Percentiles rank a stretch among this genome's conserved stretches.
These are phyloP conservation scores for Zygosaccharomyces kombuchaensis DNA, from an alignment of 805 yeast genomes.

Conservation along the genomic window DNA sequence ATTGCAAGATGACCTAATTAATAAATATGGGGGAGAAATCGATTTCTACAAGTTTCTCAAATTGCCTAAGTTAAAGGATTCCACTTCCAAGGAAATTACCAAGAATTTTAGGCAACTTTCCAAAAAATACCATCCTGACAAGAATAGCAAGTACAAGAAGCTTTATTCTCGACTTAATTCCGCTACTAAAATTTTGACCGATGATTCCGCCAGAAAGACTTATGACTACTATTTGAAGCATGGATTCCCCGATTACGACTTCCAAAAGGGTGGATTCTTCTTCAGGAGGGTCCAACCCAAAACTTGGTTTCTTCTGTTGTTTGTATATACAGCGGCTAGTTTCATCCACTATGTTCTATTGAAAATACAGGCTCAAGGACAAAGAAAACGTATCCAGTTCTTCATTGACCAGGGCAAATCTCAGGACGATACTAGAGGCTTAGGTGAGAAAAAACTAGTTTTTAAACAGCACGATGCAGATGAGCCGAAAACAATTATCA, in stretches of 20 bases:
- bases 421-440: slow-evolving; percentile 54
- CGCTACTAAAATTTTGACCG: slow-evolving; percentile 68
- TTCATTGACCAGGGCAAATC: slow-evolving; percentile 49
- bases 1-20: slow-evolving; percentile 57
- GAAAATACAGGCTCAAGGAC: slow-evolving; percentile 51
- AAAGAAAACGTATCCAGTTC: slow-evolving; percentile 49
- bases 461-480: slow-evolving; percentile 41
- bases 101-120: slow-evolving; percentile 70
- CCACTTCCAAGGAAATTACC: slow-evolving; percentile 50
- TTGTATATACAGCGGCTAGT: slow-evolving; percentile 49
- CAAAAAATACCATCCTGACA: slow-evolving; percentile 81
- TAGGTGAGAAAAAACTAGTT: slow-evolving; percentile 44
- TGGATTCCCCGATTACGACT: slow-evolving; percentile 85
- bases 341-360: slow-evolving; percentile 56
- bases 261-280: slow-evolving; percentile 52
- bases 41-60: slow-evolving; percentile 69
- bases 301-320: slow-evolving; percentile 46
- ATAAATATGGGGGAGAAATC: slow-evolving; percentile 56
- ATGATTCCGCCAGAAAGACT: slow-evolving; percentile 54
- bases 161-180: slow-evolving; percentile 69
- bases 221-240: slow-evolving; percentile 79
- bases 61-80: slow-evolving; percentile 37
- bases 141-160: slow-evolving; percentile 46
- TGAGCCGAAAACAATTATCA: slow-evolving; percentile 49
- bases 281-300: slow-evolving; percentile 65